Evolutionary conservation across 768 basidiomycete genomes (phyloP), one percentile per base, ranked within the genome.

Genomic region (Boletus pseudopeckii): DNA sequence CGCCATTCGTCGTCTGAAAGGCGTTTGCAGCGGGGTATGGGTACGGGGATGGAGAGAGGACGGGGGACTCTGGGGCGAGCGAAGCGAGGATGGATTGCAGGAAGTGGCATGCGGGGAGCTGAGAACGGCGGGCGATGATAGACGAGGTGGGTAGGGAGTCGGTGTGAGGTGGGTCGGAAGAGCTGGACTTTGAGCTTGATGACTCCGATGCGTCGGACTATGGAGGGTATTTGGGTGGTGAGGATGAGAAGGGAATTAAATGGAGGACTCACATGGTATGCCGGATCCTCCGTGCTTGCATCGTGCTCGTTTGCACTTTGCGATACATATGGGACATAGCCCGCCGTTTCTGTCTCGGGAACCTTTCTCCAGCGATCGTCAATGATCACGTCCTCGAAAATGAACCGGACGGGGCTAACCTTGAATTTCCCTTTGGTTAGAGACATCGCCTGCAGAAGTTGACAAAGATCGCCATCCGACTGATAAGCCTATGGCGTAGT

Each of bases 1-100:
- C 86, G 61, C 87, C 88, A 72, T 80, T 77, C 44, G 85, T 86
- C 51, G 85, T 88, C 60, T 70, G 69, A 54, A 75, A 71, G 8
- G 54, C 61, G 45, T 58, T 67, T 52, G 65, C 52, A 11, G 45
- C 52, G 58, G 69, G 69, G 18, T 71, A 71, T 0, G 69, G 69
- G 45, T 70, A 71, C 1, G 69, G 69, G 6, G 28, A 65, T 0
- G 69, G 69, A 45, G 56, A 72, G 56, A 70, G 71, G 22, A 50
- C 71, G 69, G 65, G 69, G 37, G 69, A 70, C 8, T 64, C 70
- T 41, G 69, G 74, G 60, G 77, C 79, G 68, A 86, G 66, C 53
- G 83, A 83, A 50, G 75, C 74, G 60, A 79, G 80, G 59, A 86
- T 77, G 58, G 77, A 72, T 66, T 80, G 80, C 45, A 86, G 79